Evolutionary conservation across 2,329 filamentous ascomycete genomes (phyloP), one percentile per base, ranked within the genome.

Genomic region (Elsinoe fawcettii): DNA sequence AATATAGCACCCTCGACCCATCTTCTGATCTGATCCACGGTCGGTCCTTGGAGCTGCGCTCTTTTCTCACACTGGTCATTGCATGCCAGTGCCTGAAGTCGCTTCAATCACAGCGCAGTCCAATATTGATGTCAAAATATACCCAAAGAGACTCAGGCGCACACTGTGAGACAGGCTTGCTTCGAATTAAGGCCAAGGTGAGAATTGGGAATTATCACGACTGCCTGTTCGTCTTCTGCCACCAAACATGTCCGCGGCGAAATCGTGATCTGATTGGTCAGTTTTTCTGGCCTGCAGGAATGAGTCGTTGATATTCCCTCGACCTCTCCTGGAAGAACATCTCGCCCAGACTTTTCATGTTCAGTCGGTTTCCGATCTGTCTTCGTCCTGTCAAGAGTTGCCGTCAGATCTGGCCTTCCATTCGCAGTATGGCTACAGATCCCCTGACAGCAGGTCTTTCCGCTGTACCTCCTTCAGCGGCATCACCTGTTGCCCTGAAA

Each of bases 401-500:
- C 27, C 14, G 27, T 2, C 23, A 30, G 11, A 4, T 20, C 27
- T 51, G 20, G 5, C 41, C 3, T 5, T 25, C 6, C 2, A 14
- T 32, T 51, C 46, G 49, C 16, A 39, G 20, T 20, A 53, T 53
- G 49, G 32, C 49, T 16, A 51, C 25, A 46, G 63, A 66, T 51
- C 65, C 64, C 3, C 51, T 66, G 8, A 59, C 63, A n/a, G 60
- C 62, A 47, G 64, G 63, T 25, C 54, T 66, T 16, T 61, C 57
- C 37, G 62, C 63, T 3, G 57, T 61, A 2, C 43, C 60, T 39
- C 25, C 49, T 11, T 36, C 30, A 2, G 32, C 49, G n/a, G 30
- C 49, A 37, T 39, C 49, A 16, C 20, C 49, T 16, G 34, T 23
- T 27, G 22, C 53, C 16, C 37, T 56, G 20, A 43, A 63, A 60